Evolutionary conservation across 106 monocot genomes (phyloP).

Genomic region (Platanthera guangdongensis): DNA sequence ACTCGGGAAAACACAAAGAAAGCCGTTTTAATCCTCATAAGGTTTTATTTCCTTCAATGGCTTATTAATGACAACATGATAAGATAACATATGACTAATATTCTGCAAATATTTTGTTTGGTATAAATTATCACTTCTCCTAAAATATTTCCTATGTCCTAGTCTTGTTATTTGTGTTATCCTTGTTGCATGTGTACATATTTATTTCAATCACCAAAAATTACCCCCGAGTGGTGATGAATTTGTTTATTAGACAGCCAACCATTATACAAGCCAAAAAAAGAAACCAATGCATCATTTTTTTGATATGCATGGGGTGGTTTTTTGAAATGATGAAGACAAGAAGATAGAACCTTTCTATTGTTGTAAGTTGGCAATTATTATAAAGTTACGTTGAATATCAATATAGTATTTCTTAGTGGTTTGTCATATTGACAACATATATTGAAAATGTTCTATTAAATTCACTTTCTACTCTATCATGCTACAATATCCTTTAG

Average conservation of each 20-base stretch:
- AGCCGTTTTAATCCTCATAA: conserved; percentile 85
- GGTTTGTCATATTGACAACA: too few relatives aligned
- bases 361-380: too few relatives aligned
- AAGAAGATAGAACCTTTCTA: too few relatives aligned
- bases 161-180: neutral
- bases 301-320: too few relatives aligned
- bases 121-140: neutral
- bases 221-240: neutral
- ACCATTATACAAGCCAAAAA: neutral
- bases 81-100: neutral
- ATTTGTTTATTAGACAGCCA: neutral
- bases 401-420: too few relatives aligned
- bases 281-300: too few relatives aligned
- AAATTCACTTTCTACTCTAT: too few relatives aligned
- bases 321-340: too few relatives aligned
- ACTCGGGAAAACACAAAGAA: conserved; percentile 95
- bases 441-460: too few relatives aligned
- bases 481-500: too few relatives aligned
- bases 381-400: too few relatives aligned
- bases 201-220: neutral
- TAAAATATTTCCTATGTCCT: neutral
- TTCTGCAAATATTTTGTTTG: neutral
- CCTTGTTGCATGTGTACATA: neutral
- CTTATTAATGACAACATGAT: conserved; percentile 3
- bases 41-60: conserved; percentile 21